Evolutionary conservation across 1,139 yeast species (phyloP).

Genomic region (Hemisphaericaspora xylofermentans): DNA sequence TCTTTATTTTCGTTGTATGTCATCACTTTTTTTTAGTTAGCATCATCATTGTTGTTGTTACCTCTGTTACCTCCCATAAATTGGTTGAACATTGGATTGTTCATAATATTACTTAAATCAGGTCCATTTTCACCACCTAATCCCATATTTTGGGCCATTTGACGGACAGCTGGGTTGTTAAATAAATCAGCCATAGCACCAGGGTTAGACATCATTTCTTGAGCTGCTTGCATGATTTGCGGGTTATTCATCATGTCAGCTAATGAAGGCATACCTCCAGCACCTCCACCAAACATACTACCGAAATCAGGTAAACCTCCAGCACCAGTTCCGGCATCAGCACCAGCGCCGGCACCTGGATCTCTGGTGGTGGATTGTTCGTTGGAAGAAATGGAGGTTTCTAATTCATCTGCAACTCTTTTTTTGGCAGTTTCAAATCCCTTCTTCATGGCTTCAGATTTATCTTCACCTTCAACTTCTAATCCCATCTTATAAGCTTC

Average conservation of each 20-base stretch:
- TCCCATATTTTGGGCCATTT: conserved; percentile 73
- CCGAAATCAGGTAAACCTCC: conserved; percentile 34
- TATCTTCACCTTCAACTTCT: conserved; percentile 80
- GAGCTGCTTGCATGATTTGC: conserved; percentile 89
- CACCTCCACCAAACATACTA: conserved; percentile 35
- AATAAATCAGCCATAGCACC: conserved; percentile 71
- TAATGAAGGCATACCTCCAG: conserved; percentile 59
- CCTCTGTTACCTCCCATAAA: conserved; percentile 44
- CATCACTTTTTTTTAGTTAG: neutral
- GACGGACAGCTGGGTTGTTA: conserved; percentile 76
- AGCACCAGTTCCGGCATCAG: conserved; percentile 61
- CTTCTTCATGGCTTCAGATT: conserved; percentile 87
- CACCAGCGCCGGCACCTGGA: conserved; percentile 66
- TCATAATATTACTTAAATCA: conserved; percentile 68
- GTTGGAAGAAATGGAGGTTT: conserved; percentile 37
- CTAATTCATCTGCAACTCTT: conserved; percentile 74
- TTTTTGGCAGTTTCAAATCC: conserved; percentile 93
- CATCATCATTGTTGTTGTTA: neutral
- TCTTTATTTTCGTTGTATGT: too few relatives aligned
- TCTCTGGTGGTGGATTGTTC: conserved; percentile 30
- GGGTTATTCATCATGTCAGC: conserved; percentile 81
- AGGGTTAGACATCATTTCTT: conserved; percentile 89
- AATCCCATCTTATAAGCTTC: conserved; percentile 88
- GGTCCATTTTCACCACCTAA: conserved; percentile 58
- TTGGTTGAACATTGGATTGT: conserved; percentile 70